Conservation (phyloP, 2,329 filamentous ascomycete species). For the Aspergillus ochraceus region DNA sequence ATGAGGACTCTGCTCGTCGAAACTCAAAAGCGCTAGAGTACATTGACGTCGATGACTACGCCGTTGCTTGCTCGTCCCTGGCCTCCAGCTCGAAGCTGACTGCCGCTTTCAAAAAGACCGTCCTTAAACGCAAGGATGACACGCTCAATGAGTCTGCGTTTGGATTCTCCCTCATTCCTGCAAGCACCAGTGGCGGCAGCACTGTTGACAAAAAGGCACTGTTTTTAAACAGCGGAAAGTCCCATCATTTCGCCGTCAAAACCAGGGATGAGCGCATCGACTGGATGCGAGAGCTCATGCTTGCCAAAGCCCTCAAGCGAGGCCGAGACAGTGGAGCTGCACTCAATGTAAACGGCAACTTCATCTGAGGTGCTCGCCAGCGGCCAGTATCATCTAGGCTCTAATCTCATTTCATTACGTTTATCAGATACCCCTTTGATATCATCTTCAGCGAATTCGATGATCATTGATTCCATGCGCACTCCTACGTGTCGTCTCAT, state of each 20-base stretch:
- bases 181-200: slow-evolving; percentile 34
- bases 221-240: slow-evolving; percentile 64
- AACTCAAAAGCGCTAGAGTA: slow-evolving; percentile 65
- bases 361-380: no score
- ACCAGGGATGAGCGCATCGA: slow-evolving; percentile 87
- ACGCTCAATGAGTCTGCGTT: slow-evolving; percentile 28
- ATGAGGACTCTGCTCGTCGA: slow-evolving; percentile 23
- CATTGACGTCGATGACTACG: slow-evolving; percentile 61
- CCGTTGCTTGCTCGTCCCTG: slow-evolving; percentile 65
- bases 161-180: slow-evolving; percentile 44
- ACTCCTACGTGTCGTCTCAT: no score
- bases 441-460: no score
- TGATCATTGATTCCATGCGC: no score
- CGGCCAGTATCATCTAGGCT: no score
- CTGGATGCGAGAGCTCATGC: slow-evolving; percentile 62
- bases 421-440: no score
- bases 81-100: slow-evolving; percentile 77
- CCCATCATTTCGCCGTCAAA: slow-evolving; percentile 91
- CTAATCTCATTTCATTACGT: no score
- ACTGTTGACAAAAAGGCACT: slow-evolving; percentile 29
- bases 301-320: slow-evolving; percentile 41
- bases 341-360: no score
- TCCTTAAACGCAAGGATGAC: no score
- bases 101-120: slow-evolving; percentile 70
- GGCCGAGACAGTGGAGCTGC: slow-evolving; percentile 32